Evolutionary conservation across 2,329 filamentous ascomycete genomes (phyloP).

Genomic region (Penicillium corylophilum): DNA sequence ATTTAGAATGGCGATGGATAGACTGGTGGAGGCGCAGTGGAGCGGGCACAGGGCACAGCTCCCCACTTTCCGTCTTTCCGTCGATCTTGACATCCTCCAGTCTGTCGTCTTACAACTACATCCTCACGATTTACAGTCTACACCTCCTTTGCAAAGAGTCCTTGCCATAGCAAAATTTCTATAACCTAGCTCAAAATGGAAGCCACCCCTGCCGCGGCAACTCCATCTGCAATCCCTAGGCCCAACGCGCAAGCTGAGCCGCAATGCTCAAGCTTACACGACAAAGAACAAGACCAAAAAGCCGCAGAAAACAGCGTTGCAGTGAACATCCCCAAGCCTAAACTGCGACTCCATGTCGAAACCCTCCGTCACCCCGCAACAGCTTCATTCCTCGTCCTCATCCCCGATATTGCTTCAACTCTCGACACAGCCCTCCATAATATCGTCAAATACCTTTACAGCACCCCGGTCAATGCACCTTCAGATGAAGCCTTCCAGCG

Average conservation of each 20-base stretch:
- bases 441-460: slow-evolving; percentile 74
- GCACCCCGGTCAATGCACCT: slow-evolving; percentile 8
- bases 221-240: slow-evolving; percentile 19
- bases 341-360: slow-evolving; percentile 36
- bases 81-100: not conserved
- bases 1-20: too few relatives aligned
- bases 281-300: not conserved
- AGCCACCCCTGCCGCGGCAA: slow-evolving; percentile 6
- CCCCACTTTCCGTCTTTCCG: not conserved
- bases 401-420: slow-evolving; percentile 60
- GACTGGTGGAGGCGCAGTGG: not conserved
- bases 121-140: not conserved
- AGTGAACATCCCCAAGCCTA: slow-evolving; percentile 27
- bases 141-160: not conserved
- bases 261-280: slow-evolving; percentile 1
- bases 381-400: slow-evolving; percentile 63
- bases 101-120: not conserved
- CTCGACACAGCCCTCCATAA: slow-evolving; percentile 63
- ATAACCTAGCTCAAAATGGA: slow-evolving; percentile 13
- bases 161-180: not conserved
- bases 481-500: slow-evolving; percentile 6
- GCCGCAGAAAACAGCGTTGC: slow-evolving; percentile 3
- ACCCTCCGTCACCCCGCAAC: slow-evolving; percentile 32
- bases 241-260: not conserved
- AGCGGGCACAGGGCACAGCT: not conserved